Evolutionary conservation across 352 stramenopile species (phyloP), one percentile per base, ranked within the genome.

Genomic region (Phytophthora agathidicida): DNA sequence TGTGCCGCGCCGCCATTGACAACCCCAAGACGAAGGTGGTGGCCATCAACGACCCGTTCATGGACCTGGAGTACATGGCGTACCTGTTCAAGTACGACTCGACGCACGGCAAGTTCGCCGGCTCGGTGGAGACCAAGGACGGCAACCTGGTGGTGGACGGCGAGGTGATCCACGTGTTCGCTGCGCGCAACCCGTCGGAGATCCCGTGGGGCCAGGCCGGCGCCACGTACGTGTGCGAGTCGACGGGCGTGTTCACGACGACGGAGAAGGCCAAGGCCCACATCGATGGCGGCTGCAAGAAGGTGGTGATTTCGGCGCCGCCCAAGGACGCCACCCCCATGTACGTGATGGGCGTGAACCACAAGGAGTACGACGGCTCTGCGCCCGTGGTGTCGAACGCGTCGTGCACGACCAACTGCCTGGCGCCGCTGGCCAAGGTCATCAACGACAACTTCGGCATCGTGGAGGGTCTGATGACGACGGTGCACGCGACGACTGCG

Each of bases 401-500:
- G 19, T 98, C 94, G 50, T 99, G 97, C 83, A 99, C 97, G 50
- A 99, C 97, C 65, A 99, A 99, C 88, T 99, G 96, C 72, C 83
- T 99, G 53, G 97, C 96, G 43, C 97, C 97, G 17, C 71, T 99
- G 42, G 96, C 97, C 57, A 99, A 99, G 88, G 94, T 99, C 48
- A 89, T 99, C 65, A 93, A 99, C 82, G 96, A 99, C 73, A 90
- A 97, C 50, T 99, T 99, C 68, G 97, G 97, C 71, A 97, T 99
- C 66, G 90, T 97, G 69, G 94, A 99, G 65, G 97, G 89, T 68
- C 84, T 99, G 31, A 99, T 99, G 96, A 99, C 96, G 65, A 99
- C 97, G 16, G 96, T 99, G 58, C 96, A 99, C 77, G 94, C 97
- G 53, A 94, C 98, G 47, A 99, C 97, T 44, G 96, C 96, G 30